Conservation (phyloP, 495 filamentous ascomycete genomes). For the Patellaria atrata region DNA sequence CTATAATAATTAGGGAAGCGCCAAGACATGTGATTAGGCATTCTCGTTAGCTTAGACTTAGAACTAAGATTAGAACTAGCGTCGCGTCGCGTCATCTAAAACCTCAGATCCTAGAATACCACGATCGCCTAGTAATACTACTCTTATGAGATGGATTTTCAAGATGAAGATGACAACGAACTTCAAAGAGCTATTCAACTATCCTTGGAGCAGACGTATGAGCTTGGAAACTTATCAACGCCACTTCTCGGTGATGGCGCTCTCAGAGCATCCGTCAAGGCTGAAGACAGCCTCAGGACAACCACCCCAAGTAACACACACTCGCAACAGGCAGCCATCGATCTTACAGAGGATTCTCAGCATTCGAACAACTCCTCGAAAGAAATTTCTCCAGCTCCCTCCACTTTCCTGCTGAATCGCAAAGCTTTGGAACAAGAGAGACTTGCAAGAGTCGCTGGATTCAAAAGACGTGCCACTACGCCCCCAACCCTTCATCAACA, state of each 20-base stretch:
- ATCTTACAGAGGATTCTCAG: not conserved
- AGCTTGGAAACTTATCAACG: not conserved
- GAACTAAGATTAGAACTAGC: too few relatives aligned
- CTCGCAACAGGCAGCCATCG: not conserved
- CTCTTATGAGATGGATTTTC: too few relatives aligned
- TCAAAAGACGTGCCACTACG: slow-evolving; percentile 29
- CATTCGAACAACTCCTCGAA: not conserved
- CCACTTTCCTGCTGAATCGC: slow-evolving; percentile 46
- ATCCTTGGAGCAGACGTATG: slow-evolving; percentile 10
- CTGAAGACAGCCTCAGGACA: not conserved
- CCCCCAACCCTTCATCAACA: slow-evolving; percentile 25
- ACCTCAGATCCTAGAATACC: too few relatives aligned
- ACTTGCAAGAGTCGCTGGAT: slow-evolving; percentile 48
- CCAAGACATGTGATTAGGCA: too few relatives aligned
- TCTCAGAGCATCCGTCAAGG: not conserved
- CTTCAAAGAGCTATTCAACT: slow-evolving; percentile 10
- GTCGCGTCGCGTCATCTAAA: too few relatives aligned
- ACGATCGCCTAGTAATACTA: too few relatives aligned
- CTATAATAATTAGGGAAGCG: too few relatives aligned
- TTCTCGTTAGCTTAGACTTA: too few relatives aligned
- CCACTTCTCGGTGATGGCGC: not conserved
- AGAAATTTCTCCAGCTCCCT: slow-evolving; percentile 1
- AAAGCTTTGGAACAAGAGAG: slow-evolving; percentile 80
- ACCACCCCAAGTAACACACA: not conserved
- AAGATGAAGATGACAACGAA: slow-evolving; percentile 13